phyloP scores from a whole-genome alignment of 768 basidiomycete species.

The Botryobasidium botryosum region DNA sequence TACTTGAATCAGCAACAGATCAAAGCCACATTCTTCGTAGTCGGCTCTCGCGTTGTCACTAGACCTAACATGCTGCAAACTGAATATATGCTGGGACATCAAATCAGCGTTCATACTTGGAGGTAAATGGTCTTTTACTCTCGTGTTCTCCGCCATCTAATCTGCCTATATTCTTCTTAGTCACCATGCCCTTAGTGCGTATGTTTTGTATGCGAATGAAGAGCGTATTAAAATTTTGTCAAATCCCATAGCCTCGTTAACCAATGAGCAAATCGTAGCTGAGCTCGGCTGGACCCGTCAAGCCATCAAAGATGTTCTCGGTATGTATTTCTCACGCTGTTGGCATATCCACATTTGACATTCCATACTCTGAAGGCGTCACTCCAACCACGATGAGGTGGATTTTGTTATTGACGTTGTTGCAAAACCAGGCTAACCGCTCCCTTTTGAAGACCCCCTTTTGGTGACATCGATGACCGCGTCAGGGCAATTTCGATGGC shows the following conservation, averaged over 20 bases:
- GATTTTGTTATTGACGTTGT: neutral
- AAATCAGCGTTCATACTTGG: slow-evolving; percentile 84
- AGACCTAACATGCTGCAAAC: slow-evolving; percentile 57
- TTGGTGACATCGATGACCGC: slow-evolving; percentile 81
- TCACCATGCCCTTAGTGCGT: too few relatives aligned
- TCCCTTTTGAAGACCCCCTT: slow-evolving; percentile 22
- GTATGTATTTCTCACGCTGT: slow-evolving; percentile 53
- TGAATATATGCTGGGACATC: slow-evolving; percentile 27
- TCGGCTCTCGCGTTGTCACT: slow-evolving; percentile 71
- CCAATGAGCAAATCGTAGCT: slow-evolving; percentile 74
- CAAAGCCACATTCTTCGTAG: slow-evolving; percentile 75
- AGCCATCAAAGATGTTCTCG: slow-evolving; percentile 47
- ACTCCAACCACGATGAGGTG: slow-evolving; percentile 29
- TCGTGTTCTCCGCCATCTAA: too few relatives aligned
- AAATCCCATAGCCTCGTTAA: slow-evolving; percentile 35
- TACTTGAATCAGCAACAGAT: slow-evolving; percentile 49
- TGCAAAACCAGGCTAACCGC: too few relatives aligned
- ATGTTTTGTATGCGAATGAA: too few relatives aligned
- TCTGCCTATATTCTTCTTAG: too few relatives aligned
- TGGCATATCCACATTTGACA: slow-evolving; percentile 14
- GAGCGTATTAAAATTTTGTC: too few relatives aligned
- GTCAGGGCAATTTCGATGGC: slow-evolving; percentile 79
- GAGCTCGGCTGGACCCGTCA: slow-evolving; percentile 87
- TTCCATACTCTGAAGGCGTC: slow-evolving; percentile 15
- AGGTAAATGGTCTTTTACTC: slow-evolving; percentile 28